Conservation (phyloP, 108 stramenopile genomes). For the Nitzschia inconspicua region DNA sequence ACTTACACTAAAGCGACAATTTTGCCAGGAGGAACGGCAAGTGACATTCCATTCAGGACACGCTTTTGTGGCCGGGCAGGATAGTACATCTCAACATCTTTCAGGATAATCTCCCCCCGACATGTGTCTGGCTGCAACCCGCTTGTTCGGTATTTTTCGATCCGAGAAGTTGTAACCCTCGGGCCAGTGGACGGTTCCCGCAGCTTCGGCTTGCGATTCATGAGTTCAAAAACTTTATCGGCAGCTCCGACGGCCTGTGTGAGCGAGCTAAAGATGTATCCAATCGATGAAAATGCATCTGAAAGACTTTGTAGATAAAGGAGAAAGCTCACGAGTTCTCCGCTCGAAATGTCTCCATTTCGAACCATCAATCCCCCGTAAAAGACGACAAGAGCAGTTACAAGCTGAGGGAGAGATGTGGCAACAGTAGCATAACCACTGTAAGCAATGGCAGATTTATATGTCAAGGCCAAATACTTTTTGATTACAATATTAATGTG, state of each 20-base stretch:
- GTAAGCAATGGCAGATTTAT: slow-evolving; percentile 56
- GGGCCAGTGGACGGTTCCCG: background rate
- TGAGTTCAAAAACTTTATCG: slow-evolving; percentile 75
- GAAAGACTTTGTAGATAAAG: slow-evolving; percentile 53
- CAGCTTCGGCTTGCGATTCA: slow-evolving; percentile 50
- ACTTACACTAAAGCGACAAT: slow-evolving; percentile 80
- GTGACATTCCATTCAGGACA: slow-evolving; percentile 47
- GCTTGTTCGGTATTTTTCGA: slow-evolving; percentile 21
- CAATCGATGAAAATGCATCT: slow-evolving; percentile 55
- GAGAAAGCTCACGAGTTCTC: slow-evolving; percentile 65
- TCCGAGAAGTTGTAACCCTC: background rate
- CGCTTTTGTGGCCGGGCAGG: slow-evolving; percentile 55
- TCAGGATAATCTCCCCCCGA: slow-evolving; percentile 37
- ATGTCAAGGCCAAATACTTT: slow-evolving; percentile 53
- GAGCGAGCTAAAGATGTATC: slow-evolving; percentile 53
- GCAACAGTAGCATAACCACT: slow-evolving; percentile 53
- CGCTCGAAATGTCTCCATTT: slow-evolving; percentile 47
- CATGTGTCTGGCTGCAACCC: slow-evolving; percentile 42
- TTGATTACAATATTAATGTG: background rate
- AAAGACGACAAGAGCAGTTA: slow-evolving; percentile 64
- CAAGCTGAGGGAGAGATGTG: slow-evolving; percentile 69
- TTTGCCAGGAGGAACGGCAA: slow-evolving; percentile 44
- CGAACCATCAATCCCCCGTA: slow-evolving; percentile 74
- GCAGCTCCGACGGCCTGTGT: slow-evolving; percentile 72
- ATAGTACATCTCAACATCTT: slow-evolving; percentile 54